Evolutionary conservation across 2,329 filamentous ascomycete genomes (phyloP), one percentile per base, ranked within the genome.

Genomic region (Pseudogymnoascus sp.): DNA sequence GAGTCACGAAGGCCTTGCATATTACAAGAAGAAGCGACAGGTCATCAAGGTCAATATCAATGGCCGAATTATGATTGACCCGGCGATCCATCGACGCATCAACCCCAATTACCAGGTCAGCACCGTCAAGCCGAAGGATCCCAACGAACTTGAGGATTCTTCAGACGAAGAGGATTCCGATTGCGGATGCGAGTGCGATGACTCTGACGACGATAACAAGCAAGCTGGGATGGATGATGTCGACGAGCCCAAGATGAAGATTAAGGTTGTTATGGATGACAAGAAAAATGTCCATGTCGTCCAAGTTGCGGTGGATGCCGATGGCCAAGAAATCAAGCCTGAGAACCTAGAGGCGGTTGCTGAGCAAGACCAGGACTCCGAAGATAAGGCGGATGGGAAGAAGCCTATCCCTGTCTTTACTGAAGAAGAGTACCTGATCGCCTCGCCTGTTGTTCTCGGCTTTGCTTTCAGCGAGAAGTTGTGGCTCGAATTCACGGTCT

Each of bases 381-480:
- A 73, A n/a, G 65, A 70, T 28, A 71, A 74, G 55, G 5, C 49
- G 2, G 63, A 64, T 14, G 37, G 41, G 4, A 67, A 76, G 40
- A 75, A 75, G 62, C 67, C 68, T 14, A 65, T 73, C 3, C 81
- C 81, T 1, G 79, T 83, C 18, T 93, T 95, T 72, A 89, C 83
- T 0, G 90, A 95, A 59, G 91, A 96, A 65, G 90, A 96, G 68
- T 88, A 95, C 23, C 79, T 96, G 5, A 88, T 96, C 59, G 87
- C 91, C 1, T 93, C 90, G 1, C 89, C 92, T 0, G 87, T 96
- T 0, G 90, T 96, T 0, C 82, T 96, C 1, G 93, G 92, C 0
- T 96, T 96, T 69, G 85, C 90, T 0, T 96, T 96, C 73, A 86
- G 85, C 0, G 91, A 96, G 75, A 96, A 96, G 76, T 80, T 91